Evolutionary conservation across 1,284 basidiomycete species (phyloP).

Genomic region (Bjerkandera adusta): DNA sequence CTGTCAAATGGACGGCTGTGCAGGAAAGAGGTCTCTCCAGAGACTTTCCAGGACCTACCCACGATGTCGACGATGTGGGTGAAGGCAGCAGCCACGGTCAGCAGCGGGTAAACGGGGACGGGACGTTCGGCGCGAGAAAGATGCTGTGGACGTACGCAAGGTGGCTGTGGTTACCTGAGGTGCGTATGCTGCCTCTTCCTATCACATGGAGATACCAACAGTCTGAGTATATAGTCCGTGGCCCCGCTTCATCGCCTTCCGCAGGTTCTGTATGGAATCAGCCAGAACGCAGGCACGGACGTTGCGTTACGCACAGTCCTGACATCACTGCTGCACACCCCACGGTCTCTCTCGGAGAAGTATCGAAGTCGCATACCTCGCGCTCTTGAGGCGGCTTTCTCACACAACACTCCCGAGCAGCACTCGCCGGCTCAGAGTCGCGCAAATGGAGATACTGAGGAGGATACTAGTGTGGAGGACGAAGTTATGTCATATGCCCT

Average conservation of each 20-base stretch:
- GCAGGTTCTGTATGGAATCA: not conserved
- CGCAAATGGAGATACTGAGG: conserved; percentile 51
- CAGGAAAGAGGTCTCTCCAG: conserved; percentile 27
- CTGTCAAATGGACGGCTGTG: conserved; percentile 30
- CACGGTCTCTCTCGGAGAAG: conserved; percentile 53
- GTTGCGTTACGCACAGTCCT: conserved; percentile 46
- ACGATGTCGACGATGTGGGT: too few relatives aligned
- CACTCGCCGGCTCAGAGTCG: conserved; percentile 57
- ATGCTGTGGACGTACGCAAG: conserved; percentile 53
- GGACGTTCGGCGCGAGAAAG: conserved; percentile 18
- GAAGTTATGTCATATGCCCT: conserved; percentile 72
- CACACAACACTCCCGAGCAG: too few relatives aligned
- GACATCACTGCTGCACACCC: conserved; percentile 57
- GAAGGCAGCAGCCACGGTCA: too few relatives aligned
- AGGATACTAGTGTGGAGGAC: conserved; percentile 47
- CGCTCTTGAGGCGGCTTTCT: too few relatives aligned
- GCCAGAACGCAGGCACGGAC: conserved; percentile 33
- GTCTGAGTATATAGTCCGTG: not conserved
- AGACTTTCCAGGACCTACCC: conserved; percentile 21
- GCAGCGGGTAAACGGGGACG: too few relatives aligned
- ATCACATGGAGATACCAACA: not conserved
- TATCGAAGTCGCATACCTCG: conserved; percentile 65
- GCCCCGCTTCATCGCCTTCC: conserved; percentile 40
- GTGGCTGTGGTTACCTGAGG: conserved; percentile 76
- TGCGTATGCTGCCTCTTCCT: conserved; percentile 17